Evolutionary conservation across 768 basidiomycete genomes (phyloP), one percentile per base, ranked within the genome.

Genomic region (Tremella fuciformis): DNA sequence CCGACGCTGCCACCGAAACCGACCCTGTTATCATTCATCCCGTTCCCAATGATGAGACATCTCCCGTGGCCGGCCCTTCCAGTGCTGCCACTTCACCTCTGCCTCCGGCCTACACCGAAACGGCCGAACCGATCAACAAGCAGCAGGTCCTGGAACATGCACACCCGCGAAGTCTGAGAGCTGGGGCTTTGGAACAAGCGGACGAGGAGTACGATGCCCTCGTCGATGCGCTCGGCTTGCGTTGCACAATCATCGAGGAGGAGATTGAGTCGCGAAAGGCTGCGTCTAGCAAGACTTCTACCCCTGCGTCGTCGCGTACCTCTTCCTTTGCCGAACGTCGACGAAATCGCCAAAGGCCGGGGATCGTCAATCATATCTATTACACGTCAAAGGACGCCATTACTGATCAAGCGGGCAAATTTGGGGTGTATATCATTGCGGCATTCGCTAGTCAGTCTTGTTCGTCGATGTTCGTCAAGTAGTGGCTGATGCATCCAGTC

Each of bases 1-100:
- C 83, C 4, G 89, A 93, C 66, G 85, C 81, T 24, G 82, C 80
- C 42, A 85, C 84, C 1, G 88, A 89, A 75, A 85, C 88, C 63
- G 84, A 90, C 41, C 78, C 82, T 18, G 47, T 60, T 1, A 11
- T 34, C 11, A 11, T 34, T 34, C 29, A 34, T 11, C 29, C 29
- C 4, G 8, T 46, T 22, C 77, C 80, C 0, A 80, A 82, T 44
- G 83, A 85, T 68, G 79, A 79, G 51, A 61, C 80, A 55, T 77
- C 80, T 11, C 78, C 78, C 40, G 77, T 22, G 21, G 59, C 61
- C 1, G 59, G 58, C 7, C 59, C 77, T 13, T 79, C 80, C 24
- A 87, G 89, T 74, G 89, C 29, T 41, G 34, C 62, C 9, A 37
- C 22, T 29, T 34, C 49, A 13, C 56, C 56, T 18, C 54, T 59